phyloP scores from a whole-genome alignment of 202 grass and related monocot genomes.

The Thinopyrum obtusiflorum region DNA sequence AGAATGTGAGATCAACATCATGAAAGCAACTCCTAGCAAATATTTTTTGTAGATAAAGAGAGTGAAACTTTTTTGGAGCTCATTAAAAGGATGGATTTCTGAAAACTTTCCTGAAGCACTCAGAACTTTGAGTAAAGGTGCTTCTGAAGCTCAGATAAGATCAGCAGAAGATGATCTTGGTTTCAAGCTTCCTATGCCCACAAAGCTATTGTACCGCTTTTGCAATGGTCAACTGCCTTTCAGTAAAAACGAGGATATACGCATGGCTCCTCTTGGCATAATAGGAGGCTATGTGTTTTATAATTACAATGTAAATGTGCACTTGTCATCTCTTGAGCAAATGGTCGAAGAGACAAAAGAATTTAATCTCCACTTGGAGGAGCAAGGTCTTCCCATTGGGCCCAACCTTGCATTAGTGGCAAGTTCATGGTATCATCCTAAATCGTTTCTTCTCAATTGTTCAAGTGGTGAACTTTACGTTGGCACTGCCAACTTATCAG shows the following conservation, averaged over 20 bases:
- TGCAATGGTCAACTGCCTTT: slow-evolving; percentile 83
- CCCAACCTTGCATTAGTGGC: slow-evolving; percentile 60
- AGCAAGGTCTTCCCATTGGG: slow-evolving; percentile 23
- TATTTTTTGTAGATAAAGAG: no score
- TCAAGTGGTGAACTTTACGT: slow-evolving; percentile 71
- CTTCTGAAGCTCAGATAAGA: slow-evolving; percentile 70
- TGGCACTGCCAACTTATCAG: slow-evolving; percentile 48
- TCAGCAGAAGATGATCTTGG: slow-evolving; percentile 62
- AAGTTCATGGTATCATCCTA: slow-evolving; percentile 51
- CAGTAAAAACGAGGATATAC: slow-evolving; percentile 15
- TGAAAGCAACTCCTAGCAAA: no score
- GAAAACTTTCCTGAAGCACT: slow-evolving; percentile 84
- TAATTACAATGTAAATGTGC: slow-evolving; percentile 57
- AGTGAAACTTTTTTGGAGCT: slow-evolving; percentile 80
- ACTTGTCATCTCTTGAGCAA: slow-evolving; percentile 70
- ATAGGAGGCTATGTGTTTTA: slow-evolving; percentile 89
- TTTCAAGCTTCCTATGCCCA: slow-evolving; percentile 69
- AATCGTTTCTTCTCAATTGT: slow-evolving; percentile 77
- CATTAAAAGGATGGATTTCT: slow-evolving; percentile 65
- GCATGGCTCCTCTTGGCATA: slow-evolving; percentile 49
- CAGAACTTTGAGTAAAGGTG: slow-evolving; percentile 64
- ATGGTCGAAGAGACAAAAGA: slow-evolving; percentile 53
- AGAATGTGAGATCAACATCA: no score
- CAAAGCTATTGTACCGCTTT: slow-evolving; percentile 77
- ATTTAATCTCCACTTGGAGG: slow-evolving; percentile 15